These are phyloP conservation scores for Aspergillus spinulosporus DNA, from an alignment of 2,329 filamentous ascomycete species.

Conservation along the genomic window DNA sequence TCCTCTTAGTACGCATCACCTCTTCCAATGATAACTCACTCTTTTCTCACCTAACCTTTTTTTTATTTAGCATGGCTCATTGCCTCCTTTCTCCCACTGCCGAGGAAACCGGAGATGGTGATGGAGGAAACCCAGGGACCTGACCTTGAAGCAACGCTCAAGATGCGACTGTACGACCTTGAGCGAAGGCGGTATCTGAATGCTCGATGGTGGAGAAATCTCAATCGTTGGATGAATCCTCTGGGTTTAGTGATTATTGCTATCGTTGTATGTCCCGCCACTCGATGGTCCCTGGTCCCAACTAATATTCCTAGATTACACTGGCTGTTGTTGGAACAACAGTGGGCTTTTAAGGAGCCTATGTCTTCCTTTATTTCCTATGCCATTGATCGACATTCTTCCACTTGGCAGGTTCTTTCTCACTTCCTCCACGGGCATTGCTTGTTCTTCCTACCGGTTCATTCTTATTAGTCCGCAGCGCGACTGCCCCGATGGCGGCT, in stretches of 20 bases:
- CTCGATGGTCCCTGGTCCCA: not conserved
- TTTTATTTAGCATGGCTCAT: constrained; percentile 69
- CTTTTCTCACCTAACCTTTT: constrained; percentile 16
- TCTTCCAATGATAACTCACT: not conserved
- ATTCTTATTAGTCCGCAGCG: constrained; percentile 10
- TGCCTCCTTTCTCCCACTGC: constrained; percentile 72
- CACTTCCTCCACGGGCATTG: constrained; percentile 12
- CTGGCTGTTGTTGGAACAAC: constrained; percentile 37
- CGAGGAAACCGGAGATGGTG: constrained; percentile 53
- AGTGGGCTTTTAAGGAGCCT: constrained; percentile 30
- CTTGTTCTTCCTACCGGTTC: not conserved
- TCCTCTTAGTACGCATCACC: constrained; percentile 61
- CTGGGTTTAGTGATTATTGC: constrained; percentile 58
- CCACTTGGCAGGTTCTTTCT: not conserved
- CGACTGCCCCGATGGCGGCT: constrained; percentile 11
- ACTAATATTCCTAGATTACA: constrained; percentile 27
- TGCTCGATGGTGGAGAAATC: constrained; percentile 64
- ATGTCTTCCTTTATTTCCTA: not conserved
- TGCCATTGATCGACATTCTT: not conserved
- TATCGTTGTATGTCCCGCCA: constrained; percentile 50
- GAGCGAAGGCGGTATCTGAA: constrained; percentile 57
- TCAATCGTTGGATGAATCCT: constrained; percentile 63
- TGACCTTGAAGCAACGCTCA: constrained; percentile 47
- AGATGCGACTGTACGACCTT: constrained; percentile 45
- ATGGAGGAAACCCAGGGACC: constrained; percentile 53